Evolutionary conservation across 2,329 filamentous ascomycete genomes (phyloP).

Genomic region (Clathrospora elynae): DNA sequence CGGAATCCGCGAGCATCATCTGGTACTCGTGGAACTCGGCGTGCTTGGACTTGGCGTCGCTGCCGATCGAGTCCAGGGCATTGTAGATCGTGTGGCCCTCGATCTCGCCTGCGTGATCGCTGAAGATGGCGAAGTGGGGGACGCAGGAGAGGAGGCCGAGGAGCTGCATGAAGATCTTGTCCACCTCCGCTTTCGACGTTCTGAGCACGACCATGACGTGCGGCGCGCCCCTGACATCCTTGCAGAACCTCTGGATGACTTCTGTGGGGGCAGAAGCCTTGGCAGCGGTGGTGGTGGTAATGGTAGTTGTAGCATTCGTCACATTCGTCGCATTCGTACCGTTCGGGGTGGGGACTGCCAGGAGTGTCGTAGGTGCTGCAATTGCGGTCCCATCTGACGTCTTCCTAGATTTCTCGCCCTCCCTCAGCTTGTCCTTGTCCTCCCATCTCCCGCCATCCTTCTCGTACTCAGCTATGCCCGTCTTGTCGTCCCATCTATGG

Average conservation of each 20-base stretch:
- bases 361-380: slow-evolving; percentile 15
- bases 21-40: slow-evolving; percentile 60
- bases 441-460: slow-evolving; percentile 29
- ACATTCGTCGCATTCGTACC: slow-evolving; percentile 4
- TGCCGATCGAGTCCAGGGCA: slow-evolving; percentile 53
- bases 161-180: slow-evolving; percentile 62
- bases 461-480: slow-evolving; percentile 19
- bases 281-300: slow-evolving; percentile 1
- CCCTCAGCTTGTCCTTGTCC: slow-evolving; percentile 17
- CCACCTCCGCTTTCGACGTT: slow-evolving; percentile 63
- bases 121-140: slow-evolving; percentile 62
- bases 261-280: slow-evolving; percentile 5
- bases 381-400: slow-evolving; percentile 8
- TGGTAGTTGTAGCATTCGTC: slow-evolving; percentile 4
- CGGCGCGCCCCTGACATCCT: slow-evolving; percentile 44
- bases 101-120: slow-evolving; percentile 61
- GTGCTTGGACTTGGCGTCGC: slow-evolving; percentile 43
- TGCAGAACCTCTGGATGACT: slow-evolving; percentile 25
- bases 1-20: slow-evolving; percentile 51
- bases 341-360: slow-evolving; percentile 5
- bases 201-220: slow-evolving; percentile 63
- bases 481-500: slow-evolving; percentile 24
- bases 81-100: slow-evolving; percentile 58
- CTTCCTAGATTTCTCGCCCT: background rate
- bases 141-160: slow-evolving; percentile 61